Evolutionary conservation across 2,329 filamentous ascomycete species (phyloP).

Genomic region (Trichoderma atrobrunneum): DNA sequence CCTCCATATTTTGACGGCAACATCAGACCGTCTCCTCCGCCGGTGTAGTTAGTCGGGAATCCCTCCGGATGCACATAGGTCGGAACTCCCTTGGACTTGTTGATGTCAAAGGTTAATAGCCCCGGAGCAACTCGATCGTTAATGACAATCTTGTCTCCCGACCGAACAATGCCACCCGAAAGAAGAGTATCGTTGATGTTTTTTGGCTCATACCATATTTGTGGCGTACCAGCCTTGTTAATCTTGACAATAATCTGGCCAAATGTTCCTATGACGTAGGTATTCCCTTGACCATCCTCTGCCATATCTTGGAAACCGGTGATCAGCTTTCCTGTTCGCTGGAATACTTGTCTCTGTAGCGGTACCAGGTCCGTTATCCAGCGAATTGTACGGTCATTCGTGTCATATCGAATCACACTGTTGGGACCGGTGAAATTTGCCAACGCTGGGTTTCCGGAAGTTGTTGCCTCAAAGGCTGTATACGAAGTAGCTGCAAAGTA

Average conservation of each 20-base stretch:
- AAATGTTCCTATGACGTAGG: not conserved
- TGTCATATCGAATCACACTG: not conserved
- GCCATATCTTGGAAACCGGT: not conserved
- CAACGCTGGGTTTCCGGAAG: not conserved
- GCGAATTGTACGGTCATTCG: not conserved
- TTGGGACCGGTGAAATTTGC: not conserved
- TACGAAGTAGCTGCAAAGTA: not conserved
- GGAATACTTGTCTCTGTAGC: not conserved
- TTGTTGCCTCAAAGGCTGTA: not conserved
- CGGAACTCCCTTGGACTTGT: not conserved
- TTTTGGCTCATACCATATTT: not conserved
- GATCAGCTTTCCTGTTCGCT: not conserved
- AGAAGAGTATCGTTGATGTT: not conserved
- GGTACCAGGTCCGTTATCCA: not conserved
- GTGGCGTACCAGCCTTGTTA: not conserved
- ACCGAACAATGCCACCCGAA: not conserved
- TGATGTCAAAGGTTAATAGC: not conserved
- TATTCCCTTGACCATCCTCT: not conserved
- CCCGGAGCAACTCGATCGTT: not conserved
- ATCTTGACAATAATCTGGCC: not conserved
- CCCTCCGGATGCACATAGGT: not conserved
- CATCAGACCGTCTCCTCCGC: not conserved
- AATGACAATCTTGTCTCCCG: not conserved
- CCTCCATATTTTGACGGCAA: not conserved
- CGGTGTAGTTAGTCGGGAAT: not conserved